Evolutionary conservation across 1,284 basidiomycete genomes (phyloP).

Genomic region (Ustilago bromivora): DNA sequence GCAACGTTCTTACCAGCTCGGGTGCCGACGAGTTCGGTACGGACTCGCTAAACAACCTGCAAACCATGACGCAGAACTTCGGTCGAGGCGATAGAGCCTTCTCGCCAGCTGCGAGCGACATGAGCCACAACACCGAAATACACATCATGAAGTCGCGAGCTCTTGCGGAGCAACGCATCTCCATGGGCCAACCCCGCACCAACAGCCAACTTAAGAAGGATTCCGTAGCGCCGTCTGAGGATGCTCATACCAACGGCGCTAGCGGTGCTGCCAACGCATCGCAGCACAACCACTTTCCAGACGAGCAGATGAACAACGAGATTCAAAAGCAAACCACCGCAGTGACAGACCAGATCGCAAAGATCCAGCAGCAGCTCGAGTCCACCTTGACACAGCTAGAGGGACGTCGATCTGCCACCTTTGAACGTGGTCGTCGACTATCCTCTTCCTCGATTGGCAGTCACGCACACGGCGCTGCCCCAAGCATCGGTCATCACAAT

Average conservation of each 20-base stretch:
- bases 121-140: slow-evolving; percentile 52
- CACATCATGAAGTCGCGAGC: slow-evolving; percentile 61
- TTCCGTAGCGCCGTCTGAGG: slow-evolving; percentile 12
- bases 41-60: slow-evolving; percentile 50
- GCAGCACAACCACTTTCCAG: slow-evolving; percentile 58
- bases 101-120: slow-evolving; percentile 44
- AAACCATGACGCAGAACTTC: slow-evolving; percentile 40
- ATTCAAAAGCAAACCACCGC: slow-evolving; percentile 61
- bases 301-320: slow-evolving; percentile 66
- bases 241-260: slow-evolving; percentile 16
- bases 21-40: slow-evolving; percentile 48
- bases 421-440: slow-evolving; percentile 49
- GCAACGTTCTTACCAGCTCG: slow-evolving; percentile 51
- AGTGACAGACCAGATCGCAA: slow-evolving; percentile 64
- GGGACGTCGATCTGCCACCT: slow-evolving; percentile 53
- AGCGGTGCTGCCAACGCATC: slow-evolving; percentile 21
- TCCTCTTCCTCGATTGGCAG: slow-evolving; percentile 45
- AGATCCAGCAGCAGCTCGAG: slow-evolving; percentile 66
- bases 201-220: slow-evolving; percentile 24
- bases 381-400: slow-evolving; percentile 62
- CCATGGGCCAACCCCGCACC: slow-evolving; percentile 39
- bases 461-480: slow-evolving; percentile 34
- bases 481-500: slow-evolving; percentile 54
- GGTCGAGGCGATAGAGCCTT: slow-evolving; percentile 19
- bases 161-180: slow-evolving; percentile 61